Evolutionary conservation across 2,329 filamentous ascomycete species (phyloP), one percentile per base, ranked within the genome.

Genomic region (Aspergillus candidus): DNA sequence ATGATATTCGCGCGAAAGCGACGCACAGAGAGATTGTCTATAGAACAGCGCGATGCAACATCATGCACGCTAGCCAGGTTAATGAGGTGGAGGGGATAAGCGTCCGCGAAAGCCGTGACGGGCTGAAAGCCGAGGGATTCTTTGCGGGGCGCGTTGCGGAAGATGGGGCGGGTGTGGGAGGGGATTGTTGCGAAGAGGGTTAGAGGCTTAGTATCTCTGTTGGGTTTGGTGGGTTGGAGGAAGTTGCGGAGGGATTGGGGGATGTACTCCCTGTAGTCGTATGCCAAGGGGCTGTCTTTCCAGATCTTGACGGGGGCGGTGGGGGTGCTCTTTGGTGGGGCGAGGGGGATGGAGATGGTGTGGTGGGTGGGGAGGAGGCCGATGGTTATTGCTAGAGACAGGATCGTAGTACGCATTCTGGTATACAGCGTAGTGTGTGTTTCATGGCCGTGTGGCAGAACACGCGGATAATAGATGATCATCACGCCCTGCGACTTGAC

Each of bases 1-100:
- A 79, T 71, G 35, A 82, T 72, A 53, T 82, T 82, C 11, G 78
- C 72, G 34, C 79, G 69, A 54, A 80, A 82, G 11, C 78, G 72
- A 5, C 72, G 60, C n/a, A 74, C 71, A 40, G 73, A 72, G 30
- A 82, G 63, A 2, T 60, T 62, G 4, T 62, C 63, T 6, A 54
- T 50, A 17, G 50, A 55, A 4, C 79, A 67, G 11, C 65, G 62
- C 3, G 55, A 57, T 6, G 71, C 72, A 4, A 80, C 66, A 18
- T 78, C 71, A 5, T 70, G 72, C 11, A 80, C 69, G 33, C 75
- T 78, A 12, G 76, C 67, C 12, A 82, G 58, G 37, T 72, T 78
- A 36, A 80, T 60, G 4, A 82, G 65, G 41, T 80, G 74, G 4
- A 82, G 61, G 0, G 78, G 77, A 48, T 82, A 82, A 2, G 77